Conservation (phyloP, 1,139 yeast species). For the Sugiyamaella neomexicana region DNA sequence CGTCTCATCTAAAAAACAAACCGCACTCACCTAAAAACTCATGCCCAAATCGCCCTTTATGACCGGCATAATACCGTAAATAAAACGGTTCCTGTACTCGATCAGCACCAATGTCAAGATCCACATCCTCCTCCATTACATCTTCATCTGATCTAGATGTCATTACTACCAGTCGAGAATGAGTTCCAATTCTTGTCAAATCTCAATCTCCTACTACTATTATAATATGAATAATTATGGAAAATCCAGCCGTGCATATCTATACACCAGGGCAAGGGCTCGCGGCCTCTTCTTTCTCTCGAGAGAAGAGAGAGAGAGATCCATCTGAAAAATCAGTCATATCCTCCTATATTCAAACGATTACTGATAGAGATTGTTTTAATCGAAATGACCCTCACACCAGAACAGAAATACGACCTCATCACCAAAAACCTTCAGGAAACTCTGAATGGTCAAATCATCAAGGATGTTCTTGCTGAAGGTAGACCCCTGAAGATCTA, state of each 20-base stretch:
- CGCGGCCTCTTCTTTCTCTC: no score
- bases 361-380: no score
- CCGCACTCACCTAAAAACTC: constrained; percentile 45
- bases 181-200: no score
- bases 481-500: constrained; percentile 81
- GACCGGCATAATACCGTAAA: constrained; percentile 47
- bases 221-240: not conserved
- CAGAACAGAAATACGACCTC: constrained; percentile 69
- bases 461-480: constrained; percentile 78
- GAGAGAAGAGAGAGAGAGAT: no score
- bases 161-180: not conserved
- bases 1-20: no score
- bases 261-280: constrained; percentile 1
- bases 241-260: constrained; percentile 9
- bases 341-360: not conserved
- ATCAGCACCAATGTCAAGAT: constrained; percentile 11
- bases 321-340: constrained; percentile 12
- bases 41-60: constrained; percentile 48
- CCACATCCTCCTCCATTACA: constrained; percentile 3
- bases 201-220: no score
- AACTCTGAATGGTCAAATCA: constrained; percentile 83
- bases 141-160: not conserved
- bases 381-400: constrained; percentile 35
- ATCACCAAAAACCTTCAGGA: constrained; percentile 90
- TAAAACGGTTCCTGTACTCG: constrained; percentile 39